Evolutionary conservation across 257 asterid species (phyloP).

Genomic region (Verbascum thapsus): DNA sequence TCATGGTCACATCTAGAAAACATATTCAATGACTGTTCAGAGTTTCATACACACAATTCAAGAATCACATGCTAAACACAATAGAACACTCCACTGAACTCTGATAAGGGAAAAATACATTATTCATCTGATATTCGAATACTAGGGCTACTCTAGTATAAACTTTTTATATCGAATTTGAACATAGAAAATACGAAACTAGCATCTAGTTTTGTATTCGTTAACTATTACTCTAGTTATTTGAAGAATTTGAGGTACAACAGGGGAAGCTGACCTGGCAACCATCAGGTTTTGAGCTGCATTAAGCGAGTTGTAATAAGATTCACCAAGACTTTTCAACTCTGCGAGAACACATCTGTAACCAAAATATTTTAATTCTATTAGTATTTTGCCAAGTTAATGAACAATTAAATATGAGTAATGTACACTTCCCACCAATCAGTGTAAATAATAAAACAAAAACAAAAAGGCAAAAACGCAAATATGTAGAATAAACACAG

Average conservation of each 20-base stretch:
- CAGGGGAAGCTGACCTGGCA: slow-evolving; percentile 72
- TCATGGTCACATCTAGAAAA: slow-evolving; percentile 84
- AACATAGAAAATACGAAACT: not conserved
- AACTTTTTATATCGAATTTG: not conserved
- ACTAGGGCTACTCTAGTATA: not conserved
- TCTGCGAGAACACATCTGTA: slow-evolving; percentile 85
- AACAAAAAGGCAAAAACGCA: too few relatives aligned
- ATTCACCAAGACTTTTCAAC: slow-evolving; percentile 73
- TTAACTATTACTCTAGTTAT: not conserved
- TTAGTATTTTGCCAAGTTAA: too few relatives aligned
- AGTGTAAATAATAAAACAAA: too few relatives aligned
- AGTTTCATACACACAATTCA: slow-evolving; percentile 21
- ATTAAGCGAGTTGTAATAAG: slow-evolving; percentile 52
- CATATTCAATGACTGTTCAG: slow-evolving; percentile 25
- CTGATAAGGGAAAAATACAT: not conserved
- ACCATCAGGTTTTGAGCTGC: slow-evolving; percentile 66
- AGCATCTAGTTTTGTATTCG: not conserved
- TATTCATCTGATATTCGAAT: not conserved
- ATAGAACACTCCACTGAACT: not conserved
- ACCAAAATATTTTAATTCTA: slow-evolving; percentile 19
- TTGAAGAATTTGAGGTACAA: too few relatives aligned
- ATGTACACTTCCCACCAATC: too few relatives aligned
- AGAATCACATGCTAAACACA: slow-evolving; percentile 10
- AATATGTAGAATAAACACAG: not conserved
- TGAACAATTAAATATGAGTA: too few relatives aligned